Evolutionary conservation across 129 eudicot genomes (phyloP), one percentile per base, ranked within the genome.

Genomic region (Silybum marianum): DNA sequence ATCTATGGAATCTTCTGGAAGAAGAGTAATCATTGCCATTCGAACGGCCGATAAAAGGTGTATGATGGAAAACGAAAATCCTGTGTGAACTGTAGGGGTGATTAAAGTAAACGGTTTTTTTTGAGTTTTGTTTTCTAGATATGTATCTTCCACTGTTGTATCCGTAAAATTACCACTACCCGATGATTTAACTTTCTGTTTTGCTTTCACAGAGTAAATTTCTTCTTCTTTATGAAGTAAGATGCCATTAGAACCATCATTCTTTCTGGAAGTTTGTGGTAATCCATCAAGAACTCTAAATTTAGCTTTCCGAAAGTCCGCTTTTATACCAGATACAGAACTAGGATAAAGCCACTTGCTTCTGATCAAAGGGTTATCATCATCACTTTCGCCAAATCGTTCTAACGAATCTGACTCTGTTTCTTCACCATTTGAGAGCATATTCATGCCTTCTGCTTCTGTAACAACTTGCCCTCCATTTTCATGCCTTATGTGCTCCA

Each of bases 21-120:
- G 90, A 60, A 82, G 44, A 73, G 92, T 93, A 25, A 87, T 84
- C 97, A 95, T 89, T 10, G 99, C 97, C 88, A 89, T 83, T 9
- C 99, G 92, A 76, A 91, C 95, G 34, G 99, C 97, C 24, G 99
- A 93, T 78, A 95, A 90, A 80, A 95, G 93, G 73, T 95, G 99
- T 67, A 95, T 86, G 48, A 95, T 85, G 36, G 99, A 95, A 78
- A 95, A 92, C 2, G 99, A 90, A 75, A 95, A 95, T 46, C 93
- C 97, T 21, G 90, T 87, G 62, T 95, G 98, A 74, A 92, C 88
- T 10, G 98, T 84, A 39, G 99, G 99, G 0, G 95, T 93, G 40
- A 95, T 95, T 78, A 89, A 77, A 44, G 77, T 81, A 69, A 85
- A 91, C 0, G 97, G 87, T 78, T 90, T 95, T 82, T 91, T 93